Evolutionary conservation across 2,329 filamentous ascomycete species (phyloP).

Genomic region (Fusarium anthophilum): DNA sequence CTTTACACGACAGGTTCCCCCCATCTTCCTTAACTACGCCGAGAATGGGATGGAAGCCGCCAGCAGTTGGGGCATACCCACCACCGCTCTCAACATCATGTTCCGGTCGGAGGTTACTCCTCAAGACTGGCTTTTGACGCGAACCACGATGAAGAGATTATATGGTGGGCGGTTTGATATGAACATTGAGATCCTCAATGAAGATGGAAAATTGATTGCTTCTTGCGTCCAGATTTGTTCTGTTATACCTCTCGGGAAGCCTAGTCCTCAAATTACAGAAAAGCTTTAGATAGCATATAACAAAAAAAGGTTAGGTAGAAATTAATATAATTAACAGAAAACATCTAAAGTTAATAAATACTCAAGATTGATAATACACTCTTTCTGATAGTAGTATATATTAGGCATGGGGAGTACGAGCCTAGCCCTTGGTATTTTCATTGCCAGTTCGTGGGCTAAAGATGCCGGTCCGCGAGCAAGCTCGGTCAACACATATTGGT

Average conservation of each 20-base stretch:
- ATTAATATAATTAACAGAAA: background rate
- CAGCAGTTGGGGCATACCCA: background rate
- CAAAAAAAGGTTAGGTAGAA: background rate
- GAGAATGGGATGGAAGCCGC: background rate
- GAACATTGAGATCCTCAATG: background rate
- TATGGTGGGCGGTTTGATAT: background rate
- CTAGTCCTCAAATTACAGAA: background rate
- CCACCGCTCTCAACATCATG: background rate
- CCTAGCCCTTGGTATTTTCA: background rate
- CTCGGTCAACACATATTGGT: no score
- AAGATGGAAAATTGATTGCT: background rate
- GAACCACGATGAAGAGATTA: background rate
- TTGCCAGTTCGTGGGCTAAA: no score
- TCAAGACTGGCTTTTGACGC: background rate
- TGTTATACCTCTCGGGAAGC: background rate
- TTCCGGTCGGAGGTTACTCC: background rate
- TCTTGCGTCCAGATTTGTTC: background rate
- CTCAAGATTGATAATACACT: no score
- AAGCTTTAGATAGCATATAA: background rate
- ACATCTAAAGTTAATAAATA: background rate
- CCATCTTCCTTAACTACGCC: background rate
- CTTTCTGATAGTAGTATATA: background rate
- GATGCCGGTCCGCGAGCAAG: no score
- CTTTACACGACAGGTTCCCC: background rate
- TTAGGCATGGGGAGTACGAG: fast-evolving